These are phyloP conservation scores for Pseudocercospora vitis DNA, from an alignment of 2,329 filamentous ascomycete species.

Conservation along the genomic window DNA sequence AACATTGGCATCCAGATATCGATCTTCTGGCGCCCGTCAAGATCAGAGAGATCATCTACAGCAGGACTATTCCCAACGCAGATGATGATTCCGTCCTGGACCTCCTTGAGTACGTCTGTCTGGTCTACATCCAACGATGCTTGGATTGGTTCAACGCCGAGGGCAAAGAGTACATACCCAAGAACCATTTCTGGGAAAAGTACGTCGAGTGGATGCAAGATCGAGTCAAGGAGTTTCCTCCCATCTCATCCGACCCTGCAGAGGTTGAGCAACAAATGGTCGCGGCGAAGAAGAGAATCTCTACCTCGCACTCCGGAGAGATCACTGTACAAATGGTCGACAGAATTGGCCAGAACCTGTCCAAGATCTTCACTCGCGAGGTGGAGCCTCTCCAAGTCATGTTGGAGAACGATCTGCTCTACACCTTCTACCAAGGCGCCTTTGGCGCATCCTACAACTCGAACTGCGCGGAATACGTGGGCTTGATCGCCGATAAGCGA, in stretches of 20 bases:
- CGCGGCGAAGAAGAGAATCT: slow-evolving; percentile 13
- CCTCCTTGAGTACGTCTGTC: slow-evolving; percentile 14
- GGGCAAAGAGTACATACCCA: slow-evolving; percentile 6
- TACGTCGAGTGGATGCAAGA: slow-evolving; percentile 17
- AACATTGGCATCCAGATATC: slow-evolving; percentile 14
- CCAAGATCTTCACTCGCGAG: slow-evolving; percentile 16
- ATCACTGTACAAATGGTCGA: slow-evolving; percentile 16
- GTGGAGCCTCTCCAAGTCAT: slow-evolving; percentile 22
- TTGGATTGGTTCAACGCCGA: slow-evolving; percentile 11
- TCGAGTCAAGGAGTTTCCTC: slow-evolving; percentile 10
- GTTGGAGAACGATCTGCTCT: slow-evolving; percentile 20
- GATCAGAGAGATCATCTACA: slow-evolving; percentile 14
- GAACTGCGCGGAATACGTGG: slow-evolving; percentile 16
- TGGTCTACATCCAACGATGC: slow-evolving; percentile 15
- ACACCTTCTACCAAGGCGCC: slow-evolving; percentile 19
- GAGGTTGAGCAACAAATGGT: slow-evolving; percentile 9
- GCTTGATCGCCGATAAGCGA: slow-evolving; percentile 27
- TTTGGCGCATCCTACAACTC: slow-evolving; percentile 15
- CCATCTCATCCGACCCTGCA: slow-evolving; percentile 6
- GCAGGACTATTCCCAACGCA: slow-evolving; percentile 14
- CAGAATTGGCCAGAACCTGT: slow-evolving; percentile 12
- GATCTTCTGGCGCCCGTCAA: slow-evolving; percentile 11
- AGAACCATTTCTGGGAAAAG: slow-evolving; percentile 11
- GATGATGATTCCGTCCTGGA: slow-evolving; percentile 17
- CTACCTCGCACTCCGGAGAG: slow-evolving; percentile 11